Conservation (phyloP, 1,284 basidiomycete species). For the Testicularia cyperi region DNA sequence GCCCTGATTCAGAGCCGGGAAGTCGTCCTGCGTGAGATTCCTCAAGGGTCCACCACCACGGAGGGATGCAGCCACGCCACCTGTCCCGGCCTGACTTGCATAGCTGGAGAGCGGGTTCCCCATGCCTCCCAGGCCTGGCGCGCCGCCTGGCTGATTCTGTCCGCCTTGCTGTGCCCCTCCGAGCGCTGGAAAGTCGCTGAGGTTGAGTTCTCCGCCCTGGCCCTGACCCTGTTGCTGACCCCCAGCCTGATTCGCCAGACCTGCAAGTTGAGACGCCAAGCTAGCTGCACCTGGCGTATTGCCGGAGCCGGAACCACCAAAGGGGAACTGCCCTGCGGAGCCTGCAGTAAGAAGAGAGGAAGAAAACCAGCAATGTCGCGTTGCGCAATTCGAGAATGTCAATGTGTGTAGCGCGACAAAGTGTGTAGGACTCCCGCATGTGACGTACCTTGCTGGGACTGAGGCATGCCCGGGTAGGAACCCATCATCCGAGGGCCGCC, state of each 20-base stretch:
- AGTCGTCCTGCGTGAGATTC: constrained; percentile 54
- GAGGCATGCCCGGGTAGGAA: constrained; percentile 38
- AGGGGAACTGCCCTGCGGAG: constrained; percentile 35
- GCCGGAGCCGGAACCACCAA: constrained; percentile 39
- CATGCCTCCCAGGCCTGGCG: constrained; percentile 22
- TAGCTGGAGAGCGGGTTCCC: constrained; percentile 40
- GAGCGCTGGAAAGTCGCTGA: constrained; percentile 49
- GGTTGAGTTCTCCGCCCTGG: constrained; percentile 39
- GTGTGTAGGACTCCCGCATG: background rate
- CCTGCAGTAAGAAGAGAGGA: constrained; percentile 6
- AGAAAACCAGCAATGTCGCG: background rate
- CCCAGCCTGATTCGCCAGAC: constrained; percentile 26
- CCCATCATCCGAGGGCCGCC: constrained; percentile 45
- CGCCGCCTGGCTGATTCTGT: constrained; percentile 35
- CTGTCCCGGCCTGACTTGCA: constrained; percentile 48
- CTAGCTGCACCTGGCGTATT: constrained; percentile 37
- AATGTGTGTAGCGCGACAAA: too few relatives aligned
- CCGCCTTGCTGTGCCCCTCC: constrained; percentile 27
- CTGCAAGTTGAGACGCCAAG: constrained; percentile 31
- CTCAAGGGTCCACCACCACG: constrained; percentile 31
- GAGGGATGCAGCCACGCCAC: constrained; percentile 20
- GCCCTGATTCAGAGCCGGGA: constrained; percentile 50
- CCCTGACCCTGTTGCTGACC: constrained; percentile 34
- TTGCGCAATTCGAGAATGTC: background rate
- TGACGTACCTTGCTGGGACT: constrained; percentile 30